phyloP scores from a whole-genome alignment of 1,139 yeast genomes.

The Yamadazyma aaseri region DNA sequence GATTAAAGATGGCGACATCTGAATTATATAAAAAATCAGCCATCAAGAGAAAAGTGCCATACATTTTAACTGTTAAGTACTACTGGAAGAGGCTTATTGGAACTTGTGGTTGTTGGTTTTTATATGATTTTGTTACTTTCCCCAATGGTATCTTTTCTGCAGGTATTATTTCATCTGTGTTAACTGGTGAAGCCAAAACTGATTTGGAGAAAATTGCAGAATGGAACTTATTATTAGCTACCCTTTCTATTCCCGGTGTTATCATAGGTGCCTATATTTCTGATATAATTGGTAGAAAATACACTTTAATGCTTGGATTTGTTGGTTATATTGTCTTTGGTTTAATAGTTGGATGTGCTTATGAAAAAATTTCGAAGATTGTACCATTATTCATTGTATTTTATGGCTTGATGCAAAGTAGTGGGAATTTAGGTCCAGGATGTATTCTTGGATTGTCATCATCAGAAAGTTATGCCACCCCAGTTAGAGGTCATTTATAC shows the following conservation, averaged over 20 bases:
- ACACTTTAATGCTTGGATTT: slow-evolving; percentile 47
- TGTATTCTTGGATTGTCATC: slow-evolving; percentile 68
- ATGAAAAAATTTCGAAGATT: slow-evolving; percentile 37
- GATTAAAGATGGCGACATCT: slow-evolving; percentile 69
- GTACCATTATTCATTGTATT: slow-evolving; percentile 45
- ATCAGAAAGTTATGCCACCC: slow-evolving; percentile 71
- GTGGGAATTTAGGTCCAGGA: slow-evolving; percentile 78
- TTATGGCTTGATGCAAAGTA: slow-evolving; percentile 47
- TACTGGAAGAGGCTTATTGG: slow-evolving; percentile 49
- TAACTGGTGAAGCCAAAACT: slow-evolving; percentile 23
- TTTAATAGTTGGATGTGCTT: slow-evolving; percentile 47
- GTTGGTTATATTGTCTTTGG: slow-evolving; percentile 48
- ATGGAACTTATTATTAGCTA: slow-evolving; percentile 47
- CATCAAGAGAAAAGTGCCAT: slow-evolving; percentile 42
- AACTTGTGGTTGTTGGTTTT: slow-evolving; percentile 48
- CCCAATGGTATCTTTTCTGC: slow-evolving; percentile 53
- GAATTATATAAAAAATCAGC: slow-evolving; percentile 48
- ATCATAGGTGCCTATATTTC: slow-evolving; percentile 42
- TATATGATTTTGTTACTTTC: slow-evolving; percentile 52
- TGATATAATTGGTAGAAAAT: slow-evolving; percentile 45
- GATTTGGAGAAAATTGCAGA: slow-evolving; percentile 44
- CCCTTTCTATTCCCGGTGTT: slow-evolving; percentile 48
- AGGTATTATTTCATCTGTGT: slow-evolving; percentile 41
- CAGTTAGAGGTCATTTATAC: slow-evolving; percentile 67
- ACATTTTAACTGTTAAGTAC: slow-evolving; percentile 41